Evolutionary conservation across 495 filamentous ascomycete genomes (phyloP).

Genomic region (Penicillium ucsense): DNA sequence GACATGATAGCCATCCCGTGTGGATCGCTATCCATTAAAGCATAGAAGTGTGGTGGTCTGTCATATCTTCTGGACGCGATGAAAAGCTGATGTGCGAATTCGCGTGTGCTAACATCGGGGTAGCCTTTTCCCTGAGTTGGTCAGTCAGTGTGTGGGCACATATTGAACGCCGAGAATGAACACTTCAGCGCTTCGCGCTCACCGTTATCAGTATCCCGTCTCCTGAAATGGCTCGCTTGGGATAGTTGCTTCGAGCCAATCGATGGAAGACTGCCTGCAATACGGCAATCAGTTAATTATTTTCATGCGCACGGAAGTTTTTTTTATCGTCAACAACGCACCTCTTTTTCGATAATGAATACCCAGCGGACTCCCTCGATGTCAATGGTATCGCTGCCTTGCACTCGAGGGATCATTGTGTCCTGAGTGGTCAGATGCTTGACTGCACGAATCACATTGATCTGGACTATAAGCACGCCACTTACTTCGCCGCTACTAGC

Average conservation of each 20-base stretch:
- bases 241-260: slow-evolving; percentile 45
- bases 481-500: slow-evolving; percentile 10
- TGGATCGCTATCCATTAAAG: slow-evolving; percentile 77
- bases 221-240: slow-evolving; percentile 38
- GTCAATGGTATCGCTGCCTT: slow-evolving; percentile 43
- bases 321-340: slow-evolving; percentile 12
- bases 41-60: slow-evolving; percentile 43
- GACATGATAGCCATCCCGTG: slow-evolving; percentile 79
- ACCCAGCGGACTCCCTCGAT: slow-evolving; percentile 56
- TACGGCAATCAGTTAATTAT: background rate
- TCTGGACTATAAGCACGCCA: background rate
- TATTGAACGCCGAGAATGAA: too few relatives aligned
- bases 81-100: slow-evolving; percentile 42
- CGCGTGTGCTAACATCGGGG: slow-evolving; percentile 73
- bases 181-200: background rate
- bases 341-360: slow-evolving; percentile 89
- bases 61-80: slow-evolving; percentile 5
- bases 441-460: background rate
- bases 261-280: slow-evolving; percentile 71
- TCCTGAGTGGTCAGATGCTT: slow-evolving; percentile 37
- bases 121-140: slow-evolving; percentile 70
- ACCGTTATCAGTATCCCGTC: slow-evolving; percentile 63
- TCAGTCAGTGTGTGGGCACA: too few relatives aligned
- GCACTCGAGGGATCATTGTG: slow-evolving; percentile 52
- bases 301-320: too few relatives aligned